These are phyloP conservation scores for Claviceps pazoutovae DNA, from an alignment of 2,329 filamentous ascomycete species.

Conservation along the genomic window DNA sequence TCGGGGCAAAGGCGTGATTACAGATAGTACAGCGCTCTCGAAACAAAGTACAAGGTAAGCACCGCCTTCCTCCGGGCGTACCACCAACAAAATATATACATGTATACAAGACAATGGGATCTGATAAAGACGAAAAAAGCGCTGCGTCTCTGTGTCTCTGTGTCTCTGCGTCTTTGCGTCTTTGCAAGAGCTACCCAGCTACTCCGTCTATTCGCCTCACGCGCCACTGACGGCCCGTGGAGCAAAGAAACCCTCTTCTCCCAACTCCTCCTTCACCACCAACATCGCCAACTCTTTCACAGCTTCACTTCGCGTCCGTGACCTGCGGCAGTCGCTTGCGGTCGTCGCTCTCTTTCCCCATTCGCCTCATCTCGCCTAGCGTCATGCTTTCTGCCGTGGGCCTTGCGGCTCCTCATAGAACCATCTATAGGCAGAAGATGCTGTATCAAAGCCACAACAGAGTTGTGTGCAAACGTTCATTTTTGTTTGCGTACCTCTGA, in stretches of 20 bases:
- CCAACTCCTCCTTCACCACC: slow-evolving; percentile 3
- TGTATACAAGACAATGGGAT: too few relatives aligned
- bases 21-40: too few relatives aligned
- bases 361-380: not conserved
- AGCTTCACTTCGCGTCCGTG: not conserved
- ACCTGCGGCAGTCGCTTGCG: not conserved
- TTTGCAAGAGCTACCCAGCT: not conserved
- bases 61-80: too few relatives aligned
- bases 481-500: not conserved
- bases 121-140: too few relatives aligned
- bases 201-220: not conserved
- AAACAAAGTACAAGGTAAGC: too few relatives aligned
- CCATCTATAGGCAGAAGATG: too few relatives aligned
- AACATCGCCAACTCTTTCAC: not conserved
- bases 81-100: too few relatives aligned
- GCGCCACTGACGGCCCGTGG: slow-evolving; percentile 3
- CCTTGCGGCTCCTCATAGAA: too few relatives aligned
- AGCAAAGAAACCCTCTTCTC: not conserved
- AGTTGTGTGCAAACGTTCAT: too few relatives aligned
- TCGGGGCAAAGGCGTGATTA: too few relatives aligned
- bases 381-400: too few relatives aligned
- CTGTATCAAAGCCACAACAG: too few relatives aligned
- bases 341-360: not conserved
- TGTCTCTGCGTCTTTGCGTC: not conserved
- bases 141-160: not conserved